Evolutionary conservation across 352 stramenopile genomes (phyloP), one percentile per base, ranked within the genome.

Genomic region (Phytopythium delawarense): DNA sequence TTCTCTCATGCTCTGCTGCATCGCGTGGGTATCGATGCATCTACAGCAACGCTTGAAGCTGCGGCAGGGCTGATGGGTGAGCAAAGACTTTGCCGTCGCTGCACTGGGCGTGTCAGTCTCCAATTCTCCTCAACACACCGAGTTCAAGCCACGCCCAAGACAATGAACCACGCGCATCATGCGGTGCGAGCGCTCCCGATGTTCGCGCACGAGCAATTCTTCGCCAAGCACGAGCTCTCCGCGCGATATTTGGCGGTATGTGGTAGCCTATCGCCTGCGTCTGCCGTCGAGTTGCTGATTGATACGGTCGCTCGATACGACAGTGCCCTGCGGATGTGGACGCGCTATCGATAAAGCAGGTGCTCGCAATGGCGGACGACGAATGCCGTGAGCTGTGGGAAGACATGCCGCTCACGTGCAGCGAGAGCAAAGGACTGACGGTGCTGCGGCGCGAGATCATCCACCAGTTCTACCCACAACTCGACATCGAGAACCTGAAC

Each of bases 211-310:
- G 71, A 85, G 57, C 58, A 71, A 5, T 83, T 77, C 64, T 83
- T 85, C 53, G 73, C 71, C 52, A 65, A 79, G 66, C 78, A 82
- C 45, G 74, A 83, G 59, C 83, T 83, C 60, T 69, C 66, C 1
- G 66, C 71, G 15, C 59, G 54, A 7, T 69, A 74, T 65, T 59
- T 75, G 28, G 61, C 69, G 21, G 71, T 76, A 37, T 30, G 71
- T 68, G 16, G 6, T 2, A 46, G 16, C 16, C 18, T n/a, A n/a
- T 46, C 16, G 7, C 16, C 16, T 23, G 15, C 40, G 18, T 21
- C 0, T 46, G 20, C 15, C 20, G 12, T 37, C 28, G 28, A 3
- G 50, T 40, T 42, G 30, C 30, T 40, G 8, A 35, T 32, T 16
- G 8, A 28, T 42, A 12, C 18, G 2, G 7, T 57, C n/a, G 50